A percentile compares a stretch with the other conserved stretches of the same genome.
Evolutionary conservation across 2,329 filamentous ascomycete genomes (phyloP).

Genomic region (Anisogramma anomala): DNA sequence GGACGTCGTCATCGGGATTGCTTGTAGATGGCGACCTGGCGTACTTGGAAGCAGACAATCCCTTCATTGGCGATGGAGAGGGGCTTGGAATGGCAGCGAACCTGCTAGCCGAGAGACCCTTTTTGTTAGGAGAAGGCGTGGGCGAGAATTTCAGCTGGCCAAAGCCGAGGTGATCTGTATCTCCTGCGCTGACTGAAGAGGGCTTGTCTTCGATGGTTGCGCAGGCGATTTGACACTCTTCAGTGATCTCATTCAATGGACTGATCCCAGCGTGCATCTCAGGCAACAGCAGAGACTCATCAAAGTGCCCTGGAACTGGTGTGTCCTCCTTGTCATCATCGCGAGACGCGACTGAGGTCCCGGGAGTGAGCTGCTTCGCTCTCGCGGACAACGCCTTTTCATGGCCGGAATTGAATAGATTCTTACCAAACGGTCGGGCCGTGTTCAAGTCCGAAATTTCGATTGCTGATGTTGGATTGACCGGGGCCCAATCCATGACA

Average conservation of each 20-base stretch:
- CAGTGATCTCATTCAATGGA: constrained; percentile 7
- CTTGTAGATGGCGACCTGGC: constrained; percentile 26
- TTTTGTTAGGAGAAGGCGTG: constrained; percentile 17
- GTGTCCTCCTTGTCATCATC: constrained; percentile 18
- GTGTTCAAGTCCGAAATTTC: constrained; percentile 41
- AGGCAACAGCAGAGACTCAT: constrained; percentile 5
- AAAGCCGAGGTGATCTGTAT: not conserved
- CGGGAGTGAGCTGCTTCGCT: constrained; percentile 55
- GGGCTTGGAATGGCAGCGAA: constrained; percentile 22
- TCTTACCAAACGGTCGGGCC: constrained; percentile 37
- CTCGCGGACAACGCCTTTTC: constrained; percentile 56
- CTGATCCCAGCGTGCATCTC: constrained; percentile 4
- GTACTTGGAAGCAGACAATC: constrained; percentile 37
- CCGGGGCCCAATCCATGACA: constrained; percentile 44
- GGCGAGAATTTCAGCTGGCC: constrained; percentile 4
- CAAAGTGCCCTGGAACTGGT: constrained; percentile 13
- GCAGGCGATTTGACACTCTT: constrained; percentile 15
- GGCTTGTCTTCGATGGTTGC: constrained; percentile 23
- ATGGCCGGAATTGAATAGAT: constrained; percentile 32
- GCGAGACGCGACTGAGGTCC: constrained; percentile 22
- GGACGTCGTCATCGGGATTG: constrained; percentile 16
- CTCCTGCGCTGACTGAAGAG: constrained; percentile 7
- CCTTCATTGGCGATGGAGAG: constrained; percentile 24
- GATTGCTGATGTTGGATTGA: constrained; percentile 42
- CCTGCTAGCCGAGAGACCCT: constrained; percentile 22